Percentiles rank a stretch among this genome's conserved stretches.
Conservation (phyloP, 345 rosid genomes). For the Gossypium turneri region DNA sequence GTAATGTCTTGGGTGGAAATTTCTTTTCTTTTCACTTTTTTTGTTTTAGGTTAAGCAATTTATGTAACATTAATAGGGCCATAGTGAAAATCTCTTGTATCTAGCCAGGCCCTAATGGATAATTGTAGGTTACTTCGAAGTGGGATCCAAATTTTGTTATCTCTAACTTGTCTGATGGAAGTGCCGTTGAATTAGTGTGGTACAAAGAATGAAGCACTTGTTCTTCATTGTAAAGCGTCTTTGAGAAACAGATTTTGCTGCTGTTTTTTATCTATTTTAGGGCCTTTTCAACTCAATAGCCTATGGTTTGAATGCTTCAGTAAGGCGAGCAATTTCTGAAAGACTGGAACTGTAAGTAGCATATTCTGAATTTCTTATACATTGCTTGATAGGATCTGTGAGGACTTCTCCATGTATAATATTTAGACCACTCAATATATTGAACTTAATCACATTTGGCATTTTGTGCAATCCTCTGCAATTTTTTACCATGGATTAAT, state of each 20-base stretch:
- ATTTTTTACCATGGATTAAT: not conserved
- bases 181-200: not conserved
- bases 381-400: not conserved
- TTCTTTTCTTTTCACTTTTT: not conserved
- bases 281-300: slow-evolving; percentile 96
- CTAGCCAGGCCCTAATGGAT: not conserved
- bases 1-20: not conserved
- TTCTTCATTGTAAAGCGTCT: not conserved
- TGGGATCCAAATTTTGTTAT: not conserved
- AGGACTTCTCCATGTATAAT: not conserved
- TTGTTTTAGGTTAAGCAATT: not conserved
- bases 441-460: not conserved
- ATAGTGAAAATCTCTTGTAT: not conserved
- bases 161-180: not conserved
- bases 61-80: not conserved
- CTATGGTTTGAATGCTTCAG: slow-evolving; percentile 89
- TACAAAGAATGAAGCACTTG: not conserved
- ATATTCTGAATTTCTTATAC: not conserved
- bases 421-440: not conserved
- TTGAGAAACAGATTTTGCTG: not conserved
- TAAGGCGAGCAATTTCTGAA: slow-evolving; percentile 76
- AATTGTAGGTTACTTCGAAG: not conserved
- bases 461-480: not conserved
- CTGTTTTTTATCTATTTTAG: slow-evolving; percentile 30
- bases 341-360: slow-evolving; percentile 78